Conservation (phyloP, 1,139 yeast genomes). For the Suhomyces guaymorum region DNA sequence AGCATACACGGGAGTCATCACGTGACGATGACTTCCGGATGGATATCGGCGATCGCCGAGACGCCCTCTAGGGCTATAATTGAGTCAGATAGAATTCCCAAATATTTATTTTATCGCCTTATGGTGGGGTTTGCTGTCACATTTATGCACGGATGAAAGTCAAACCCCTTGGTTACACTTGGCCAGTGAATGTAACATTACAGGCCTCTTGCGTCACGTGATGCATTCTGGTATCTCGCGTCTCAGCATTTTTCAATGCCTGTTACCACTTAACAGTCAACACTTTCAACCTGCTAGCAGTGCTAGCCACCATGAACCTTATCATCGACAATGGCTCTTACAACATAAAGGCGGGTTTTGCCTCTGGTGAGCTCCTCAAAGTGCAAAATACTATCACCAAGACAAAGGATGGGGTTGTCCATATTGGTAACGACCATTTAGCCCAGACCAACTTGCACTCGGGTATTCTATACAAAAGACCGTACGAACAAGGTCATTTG, state of each 20-base stretch:
- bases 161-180: no score
- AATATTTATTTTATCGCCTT: no score
- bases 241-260: no score
- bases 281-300: no score
- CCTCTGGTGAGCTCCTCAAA: conserved; percentile 32
- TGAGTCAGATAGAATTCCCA: no score
- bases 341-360: conserved; percentile 73
- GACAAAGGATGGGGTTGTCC: conserved; percentile 73
- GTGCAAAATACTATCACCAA: conserved; percentile 72
- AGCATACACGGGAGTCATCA: neutral
- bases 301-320: conserved; percentile 22
- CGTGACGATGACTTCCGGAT: neutral
- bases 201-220: no score
- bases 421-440: conserved; percentile 70
- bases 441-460: conserved; percentile 69
- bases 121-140: no score
- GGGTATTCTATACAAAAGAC: conserved; percentile 74
- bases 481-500: conserved; percentile 85
- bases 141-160: no score
- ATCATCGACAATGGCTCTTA: conserved; percentile 89
- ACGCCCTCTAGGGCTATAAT: neutral
- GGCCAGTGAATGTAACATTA: no score
- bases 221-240: no score
- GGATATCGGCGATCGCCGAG: conserved; percentile 1
- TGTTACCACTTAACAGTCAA: no score